Percentiles rank a stretch among this genome's conserved stretches.
Conservation (phyloP, 2,329 filamentous ascomycete species). For the Colletotrichum acutatum region DNA sequence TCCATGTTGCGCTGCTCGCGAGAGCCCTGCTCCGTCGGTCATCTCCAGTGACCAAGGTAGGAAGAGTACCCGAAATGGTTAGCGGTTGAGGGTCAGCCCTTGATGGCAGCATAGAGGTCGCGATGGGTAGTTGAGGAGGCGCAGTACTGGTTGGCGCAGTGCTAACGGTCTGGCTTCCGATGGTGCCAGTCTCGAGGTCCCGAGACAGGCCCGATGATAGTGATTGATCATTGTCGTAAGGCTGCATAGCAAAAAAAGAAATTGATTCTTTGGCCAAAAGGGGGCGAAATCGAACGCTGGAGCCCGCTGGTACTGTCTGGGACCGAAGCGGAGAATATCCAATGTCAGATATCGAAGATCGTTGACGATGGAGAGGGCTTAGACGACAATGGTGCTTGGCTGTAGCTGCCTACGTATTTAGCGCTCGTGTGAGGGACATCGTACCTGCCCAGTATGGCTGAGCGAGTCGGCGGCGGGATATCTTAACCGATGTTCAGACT, state of each 20-base stretch:
- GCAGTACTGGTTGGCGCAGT: conserved; percentile 30
- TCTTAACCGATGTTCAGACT: not conserved
- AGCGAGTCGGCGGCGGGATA: no score
- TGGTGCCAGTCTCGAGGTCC: conserved; percentile 34
- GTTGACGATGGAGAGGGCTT: not conserved
- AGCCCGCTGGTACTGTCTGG: not conserved
- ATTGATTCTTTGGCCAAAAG: conserved; percentile 17
- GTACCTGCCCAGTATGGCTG: not conserved
- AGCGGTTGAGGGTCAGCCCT: not conserved
- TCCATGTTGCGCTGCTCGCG: conserved; percentile 66
- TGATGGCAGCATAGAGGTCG: not conserved
- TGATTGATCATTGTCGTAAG: conserved; percentile 42
- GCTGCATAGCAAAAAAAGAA: conserved; percentile 42
- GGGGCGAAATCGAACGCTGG: not conserved
- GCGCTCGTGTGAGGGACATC: not conserved
- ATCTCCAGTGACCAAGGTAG: conserved; percentile 32
- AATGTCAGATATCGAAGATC: not conserved
- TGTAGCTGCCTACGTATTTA: not conserved
- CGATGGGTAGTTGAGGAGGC: conserved; percentile 10
- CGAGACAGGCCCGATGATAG: conserved; percentile 38
- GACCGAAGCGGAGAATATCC: not conserved
- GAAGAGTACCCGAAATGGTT: conserved; percentile 35
- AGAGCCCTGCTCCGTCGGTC: conserved; percentile 38
- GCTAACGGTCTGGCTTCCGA: conserved; percentile 21
- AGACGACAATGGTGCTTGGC: not conserved